These are phyloP conservation scores for Hyphopichia khmerensis DNA, from an alignment of 1,139 yeast genomes.

Conservation along the genomic window DNA sequence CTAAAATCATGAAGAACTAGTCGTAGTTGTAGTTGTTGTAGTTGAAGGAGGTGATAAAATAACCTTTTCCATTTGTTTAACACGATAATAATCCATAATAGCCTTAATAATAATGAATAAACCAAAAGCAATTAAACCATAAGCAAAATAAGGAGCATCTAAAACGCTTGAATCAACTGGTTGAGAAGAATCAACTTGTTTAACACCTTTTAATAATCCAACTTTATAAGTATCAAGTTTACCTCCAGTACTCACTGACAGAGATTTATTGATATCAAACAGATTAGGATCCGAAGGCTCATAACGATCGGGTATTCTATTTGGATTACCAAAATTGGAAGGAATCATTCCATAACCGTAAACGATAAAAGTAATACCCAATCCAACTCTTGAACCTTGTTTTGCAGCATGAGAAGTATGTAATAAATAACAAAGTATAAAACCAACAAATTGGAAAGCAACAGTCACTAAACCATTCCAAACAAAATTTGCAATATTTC, in stretches of 20 bases:
- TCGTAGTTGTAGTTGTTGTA: constrained; percentile 4
- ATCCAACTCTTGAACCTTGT: constrained; percentile 91
- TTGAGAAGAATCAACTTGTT: neutral
- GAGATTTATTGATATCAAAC: constrained; percentile 45
- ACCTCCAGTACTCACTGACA: constrained; percentile 33
- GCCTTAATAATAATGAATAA: constrained; percentile 64
- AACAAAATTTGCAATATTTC: constrained; percentile 77
- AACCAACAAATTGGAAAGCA: constrained; percentile 92
- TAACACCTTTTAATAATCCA: constrained; percentile 15
- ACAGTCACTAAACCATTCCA: constrained; percentile 90
- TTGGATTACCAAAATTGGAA: constrained; percentile 45
- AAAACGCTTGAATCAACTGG: constrained; percentile 10
- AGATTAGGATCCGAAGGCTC: constrained; percentile 58
- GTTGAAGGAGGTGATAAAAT: constrained; percentile 49
- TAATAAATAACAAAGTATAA: constrained; percentile 80
- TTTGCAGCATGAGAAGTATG: constrained; percentile 98
- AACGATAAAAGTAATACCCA: constrained; percentile 80
- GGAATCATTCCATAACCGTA: constrained; percentile 78
- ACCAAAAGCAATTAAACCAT: constrained; percentile 67
- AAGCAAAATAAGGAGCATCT: constrained; percentile 50
- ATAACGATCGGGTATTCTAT: constrained; percentile 37
- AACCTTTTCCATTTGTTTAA: constrained; percentile 70
- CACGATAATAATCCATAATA: constrained; percentile 66
- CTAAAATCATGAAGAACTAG: neutral
- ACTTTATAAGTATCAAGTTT: constrained; percentile 48